phyloP scores from a whole-genome alignment of 768 basidiomycete species.

The Xanthoconium purpureum region DNA sequence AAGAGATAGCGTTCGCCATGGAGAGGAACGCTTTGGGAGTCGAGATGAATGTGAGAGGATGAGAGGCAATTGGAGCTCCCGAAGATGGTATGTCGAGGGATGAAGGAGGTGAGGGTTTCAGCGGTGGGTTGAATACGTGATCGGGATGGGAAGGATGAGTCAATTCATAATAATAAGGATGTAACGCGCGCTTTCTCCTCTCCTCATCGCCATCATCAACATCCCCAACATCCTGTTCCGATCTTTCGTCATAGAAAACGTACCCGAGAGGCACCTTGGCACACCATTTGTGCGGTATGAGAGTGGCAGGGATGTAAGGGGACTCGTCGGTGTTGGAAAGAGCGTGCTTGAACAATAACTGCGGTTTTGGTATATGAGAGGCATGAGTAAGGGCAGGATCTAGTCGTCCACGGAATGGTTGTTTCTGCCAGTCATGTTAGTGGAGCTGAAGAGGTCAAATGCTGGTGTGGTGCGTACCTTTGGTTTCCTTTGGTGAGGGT shows the following conservation, averaged over 20 bases:
- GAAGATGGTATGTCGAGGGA: slow-evolving; percentile 54
- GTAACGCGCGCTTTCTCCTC: slow-evolving; percentile 34
- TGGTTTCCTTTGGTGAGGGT: slow-evolving; percentile 20
- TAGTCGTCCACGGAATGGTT: slow-evolving; percentile 40
- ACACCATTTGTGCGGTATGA: slow-evolving; percentile 73
- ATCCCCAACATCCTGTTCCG: slow-evolving; percentile 20
- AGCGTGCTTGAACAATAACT: slow-evolving; percentile 62
- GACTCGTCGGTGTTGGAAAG: slow-evolving; percentile 53
- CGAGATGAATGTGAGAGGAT: slow-evolving; percentile 67
- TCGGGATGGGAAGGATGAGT: slow-evolving; percentile 67
- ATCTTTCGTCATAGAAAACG: slow-evolving; percentile 35
- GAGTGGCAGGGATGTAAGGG: slow-evolving; percentile 59
- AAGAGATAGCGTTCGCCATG: slow-evolving; percentile 68
- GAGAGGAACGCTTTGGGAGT: slow-evolving; percentile 50
- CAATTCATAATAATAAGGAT: slow-evolving; percentile 89
- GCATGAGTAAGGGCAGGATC: slow-evolving; percentile 73
- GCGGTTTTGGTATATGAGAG: slow-evolving; percentile 75
- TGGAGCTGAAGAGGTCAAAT: not conserved
- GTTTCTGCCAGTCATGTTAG: slow-evolving; percentile 31
- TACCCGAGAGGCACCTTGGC: slow-evolving; percentile 81
- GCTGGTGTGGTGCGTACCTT: slow-evolving; percentile 29
- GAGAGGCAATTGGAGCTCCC: not conserved
- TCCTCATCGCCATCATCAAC: slow-evolving; percentile 22
- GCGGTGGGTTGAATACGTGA: slow-evolving; percentile 54
- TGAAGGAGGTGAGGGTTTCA: slow-evolving; percentile 49